Percentiles rank a stretch among this genome's conserved stretches.
These are phyloP conservation scores for Marchantia polymorpha DNA, from an alignment of 225 moss, liverwort and hornwort species.

Conservation along the genomic window DNA sequence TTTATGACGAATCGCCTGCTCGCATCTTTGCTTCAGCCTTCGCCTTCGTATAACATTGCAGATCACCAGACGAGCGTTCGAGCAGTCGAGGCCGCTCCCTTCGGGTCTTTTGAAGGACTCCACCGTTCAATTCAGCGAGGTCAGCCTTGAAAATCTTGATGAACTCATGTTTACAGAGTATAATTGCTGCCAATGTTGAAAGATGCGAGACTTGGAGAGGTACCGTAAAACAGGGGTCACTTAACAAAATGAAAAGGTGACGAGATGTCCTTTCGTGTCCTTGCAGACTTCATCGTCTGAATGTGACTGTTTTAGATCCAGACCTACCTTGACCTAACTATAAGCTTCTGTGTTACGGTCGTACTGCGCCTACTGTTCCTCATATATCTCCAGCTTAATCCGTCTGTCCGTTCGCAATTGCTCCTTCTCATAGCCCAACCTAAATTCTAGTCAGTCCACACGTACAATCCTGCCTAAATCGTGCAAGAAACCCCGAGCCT, in stretches of 20 bases:
- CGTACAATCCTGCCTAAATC: too few relatives aligned
- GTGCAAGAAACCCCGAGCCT: too few relatives aligned
- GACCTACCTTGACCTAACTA: not conserved
- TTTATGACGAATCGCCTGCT: not conserved
- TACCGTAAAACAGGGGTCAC: not conserved
- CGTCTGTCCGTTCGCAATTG: too few relatives aligned
- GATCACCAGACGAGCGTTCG: not conserved
- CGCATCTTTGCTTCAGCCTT: not conserved
- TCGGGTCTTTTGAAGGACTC: not conserved
- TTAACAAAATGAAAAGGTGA: constrained; percentile 1
- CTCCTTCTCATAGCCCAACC: too few relatives aligned
- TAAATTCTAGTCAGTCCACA: too few relatives aligned
- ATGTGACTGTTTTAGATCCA: not conserved
- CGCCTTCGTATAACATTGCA: not conserved
- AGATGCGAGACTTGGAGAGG: constrained; percentile 7
- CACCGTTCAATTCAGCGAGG: not conserved
- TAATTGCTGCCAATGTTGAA: too few relatives aligned
- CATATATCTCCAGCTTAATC: too few relatives aligned
- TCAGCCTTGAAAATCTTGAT: not conserved
- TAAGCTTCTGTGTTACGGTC: not conserved
- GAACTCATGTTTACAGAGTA: not conserved
- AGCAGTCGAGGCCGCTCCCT: not conserved
- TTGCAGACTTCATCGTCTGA: not conserved
- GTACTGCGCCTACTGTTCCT: too few relatives aligned
- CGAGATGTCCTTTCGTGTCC: constrained; percentile 9